Base-by-base conservation (phyloP, 495 filamentous ascomycete species). In the Stereocaulon alpinum region DNA sequence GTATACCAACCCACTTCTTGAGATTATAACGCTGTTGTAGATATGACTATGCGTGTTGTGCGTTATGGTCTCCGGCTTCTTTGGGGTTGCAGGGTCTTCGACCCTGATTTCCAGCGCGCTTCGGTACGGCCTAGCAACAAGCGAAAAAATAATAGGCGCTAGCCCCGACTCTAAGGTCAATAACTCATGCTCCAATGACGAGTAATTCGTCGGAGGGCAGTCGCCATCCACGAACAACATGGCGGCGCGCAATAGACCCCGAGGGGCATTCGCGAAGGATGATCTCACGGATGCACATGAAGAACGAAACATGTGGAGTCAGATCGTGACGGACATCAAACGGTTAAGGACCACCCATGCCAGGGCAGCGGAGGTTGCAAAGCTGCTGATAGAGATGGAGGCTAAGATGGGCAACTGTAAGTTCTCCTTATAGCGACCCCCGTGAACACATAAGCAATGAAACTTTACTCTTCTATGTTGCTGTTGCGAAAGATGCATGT, bases 291-390 rank as follows among this genome's bases (percentile, higher is more conserved):
- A 69, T 22, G 77, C 76, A 42, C 79, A 84, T 61, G 83, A 86
- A 68, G 83, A 86, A 67, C 76, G 80, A 45, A 76, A 79, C 58
- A 75, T 86, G 68, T 86, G 83, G 83, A 82, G 76, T 56, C 76
- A 79, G 59, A 82, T 86, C 49, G 73, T 78, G 30, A 79, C 76
- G 45, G 81, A 84, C 62, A 70, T 81, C 30, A 71, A 64, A 54
- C 64, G 67, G 50, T 63, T 71, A 29, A 75, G 71, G 58, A 65
- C 41, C 0, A 61, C 60, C 20, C 68, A 77, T 64, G 61, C 58
- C 6, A 68, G 67, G 32, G 73, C 74, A 10, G 62, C 71, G 42
- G 71, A 70, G 9, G 56, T 83, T 37, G 73, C 73, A 0, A 70
- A 75, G 45, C 75, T 80, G 56, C 85, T 86, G 57, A 69, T 80